These are phyloP conservation scores for Taxillus chinensis DNA, from an alignment of 164 flowering plant genomes.

Conservation along the genomic window DNA sequence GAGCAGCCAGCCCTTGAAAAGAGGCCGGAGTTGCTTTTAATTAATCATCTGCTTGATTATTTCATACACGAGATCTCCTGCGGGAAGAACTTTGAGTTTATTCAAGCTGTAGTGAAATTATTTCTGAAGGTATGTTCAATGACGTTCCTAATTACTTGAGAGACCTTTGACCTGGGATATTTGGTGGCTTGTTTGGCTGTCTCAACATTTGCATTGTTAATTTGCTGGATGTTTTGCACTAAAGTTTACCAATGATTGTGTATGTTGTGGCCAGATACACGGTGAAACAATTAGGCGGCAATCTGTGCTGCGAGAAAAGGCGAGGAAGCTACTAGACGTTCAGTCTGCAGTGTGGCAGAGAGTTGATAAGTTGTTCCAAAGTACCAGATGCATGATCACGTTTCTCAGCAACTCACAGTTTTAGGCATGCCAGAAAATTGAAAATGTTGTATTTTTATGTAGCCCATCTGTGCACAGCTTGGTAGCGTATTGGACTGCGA, in stretches of 20 bases:
- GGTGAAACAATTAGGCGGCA: slow-evolving; percentile 74
- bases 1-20: slow-evolving; percentile 36
- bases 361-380: slow-evolving; percentile 76
- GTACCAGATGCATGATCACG: slow-evolving; percentile 75
- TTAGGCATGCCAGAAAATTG: slow-evolving; percentile 4
- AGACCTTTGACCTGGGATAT: too few relatives aligned
- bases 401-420: slow-evolving; percentile 87
- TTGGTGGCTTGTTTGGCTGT: too few relatives aligned
- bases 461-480: too few relatives aligned
- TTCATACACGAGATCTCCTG: slow-evolving; percentile 63
- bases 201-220: too few relatives aligned
- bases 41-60: slow-evolving; percentile 78
- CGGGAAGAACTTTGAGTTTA: slow-evolving; percentile 80
- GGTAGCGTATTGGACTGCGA: too few relatives aligned
- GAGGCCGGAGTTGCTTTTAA: slow-evolving; percentile 48
- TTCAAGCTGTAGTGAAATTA: slow-evolving; percentile 75
- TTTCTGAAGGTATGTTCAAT: slow-evolving; percentile 59
- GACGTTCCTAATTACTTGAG: too few relatives aligned
- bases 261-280: slow-evolving; percentile 51
- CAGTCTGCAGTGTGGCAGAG: slow-evolving; percentile 68
- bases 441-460: not conserved
- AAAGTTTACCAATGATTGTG: too few relatives aligned
- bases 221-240: too few relatives aligned
- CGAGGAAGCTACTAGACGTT: slow-evolving; percentile 58
- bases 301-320: slow-evolving; percentile 50